These are phyloP conservation scores for Diphasiastrum complanatum DNA, from an alignment of 83 land plant genomes.

Conservation along the genomic window DNA sequence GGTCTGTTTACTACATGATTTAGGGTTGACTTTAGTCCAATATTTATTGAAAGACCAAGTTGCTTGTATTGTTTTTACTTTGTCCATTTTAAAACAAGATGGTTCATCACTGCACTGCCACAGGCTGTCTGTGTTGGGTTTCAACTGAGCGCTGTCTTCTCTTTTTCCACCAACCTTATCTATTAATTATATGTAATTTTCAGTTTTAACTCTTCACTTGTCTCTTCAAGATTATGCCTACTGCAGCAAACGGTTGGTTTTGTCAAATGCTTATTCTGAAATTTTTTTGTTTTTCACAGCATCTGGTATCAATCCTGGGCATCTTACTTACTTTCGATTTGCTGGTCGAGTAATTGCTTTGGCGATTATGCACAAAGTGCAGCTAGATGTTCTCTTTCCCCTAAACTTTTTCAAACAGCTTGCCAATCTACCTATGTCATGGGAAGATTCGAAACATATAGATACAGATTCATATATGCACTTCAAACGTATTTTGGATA, in stretches of 20 bases:
- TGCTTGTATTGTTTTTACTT: too few species aligned
- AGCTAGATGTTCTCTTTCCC: conserved; percentile 73
- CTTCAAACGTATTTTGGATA: conserved; percentile 71
- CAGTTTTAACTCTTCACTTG: too few species aligned
- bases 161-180: too few species aligned
- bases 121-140: too few species aligned
- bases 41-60: too few species aligned
- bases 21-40: neutral
- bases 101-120: too few species aligned
- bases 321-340: conserved; percentile 76
- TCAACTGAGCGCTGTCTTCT: too few species aligned
- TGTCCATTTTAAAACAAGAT: too few species aligned
- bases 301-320: conserved; percentile 75
- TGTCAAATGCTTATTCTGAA: neutral
- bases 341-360: conserved; percentile 84
- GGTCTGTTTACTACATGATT: neutral
- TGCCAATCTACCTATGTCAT: conserved; percentile 43
- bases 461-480: conserved; percentile 69
- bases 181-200: too few species aligned
- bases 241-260: too few species aligned
- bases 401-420: conserved; percentile 71
- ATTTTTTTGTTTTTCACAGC: conserved; percentile 44
- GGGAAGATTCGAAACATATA: conserved; percentile 81
- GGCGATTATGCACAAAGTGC: conserved; percentile 87
- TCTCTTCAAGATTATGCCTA: too few species aligned